Conservation (phyloP, 257 asterid species). For the Jasminum sambac region DNA sequence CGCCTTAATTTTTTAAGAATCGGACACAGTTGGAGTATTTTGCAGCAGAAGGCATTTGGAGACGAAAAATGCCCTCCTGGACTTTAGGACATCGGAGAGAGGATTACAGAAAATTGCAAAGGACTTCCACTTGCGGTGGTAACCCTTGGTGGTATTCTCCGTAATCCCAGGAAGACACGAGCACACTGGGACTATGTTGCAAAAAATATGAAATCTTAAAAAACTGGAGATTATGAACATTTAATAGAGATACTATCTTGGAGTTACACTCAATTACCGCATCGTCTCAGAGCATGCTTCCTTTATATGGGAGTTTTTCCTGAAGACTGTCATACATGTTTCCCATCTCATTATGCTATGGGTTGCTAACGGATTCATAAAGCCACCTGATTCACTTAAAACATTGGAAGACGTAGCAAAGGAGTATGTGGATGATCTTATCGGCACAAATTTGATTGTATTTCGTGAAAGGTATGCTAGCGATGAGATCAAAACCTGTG, state of each 20-base stretch:
- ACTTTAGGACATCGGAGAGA: slow-evolving; percentile 19
- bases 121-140: slow-evolving; percentile 19
- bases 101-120: slow-evolving; percentile 16
- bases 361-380: slow-evolving; percentile 18
- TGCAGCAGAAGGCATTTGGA: slow-evolving; percentile 17
- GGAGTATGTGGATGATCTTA: not conserved
- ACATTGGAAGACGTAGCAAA: not conserved
- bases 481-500: slow-evolving; percentile 1
- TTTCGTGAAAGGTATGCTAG: not conserved
- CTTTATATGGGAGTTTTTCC: slow-evolving; percentile 24
- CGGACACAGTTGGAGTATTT: slow-evolving; percentile 24
- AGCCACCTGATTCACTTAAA: not conserved
- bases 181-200: not conserved
- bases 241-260: not conserved
- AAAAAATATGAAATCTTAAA: not conserved
- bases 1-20: slow-evolving; percentile 10
- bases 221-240: not conserved
- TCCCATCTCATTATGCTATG: slow-evolving; percentile 12
- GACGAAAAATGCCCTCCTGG: slow-evolving; percentile 17
- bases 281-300: slow-evolving; percentile 10
- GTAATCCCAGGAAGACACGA: not conserved
- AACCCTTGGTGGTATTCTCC: slow-evolving; percentile 2
- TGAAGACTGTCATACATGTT: not conserved
- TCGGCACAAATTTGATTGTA: not conserved
- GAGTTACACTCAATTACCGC: slow-evolving; percentile 21